Conservation (phyloP, 2,329 filamentous ascomycete genomes). For the Claviceps capensis region DNA sequence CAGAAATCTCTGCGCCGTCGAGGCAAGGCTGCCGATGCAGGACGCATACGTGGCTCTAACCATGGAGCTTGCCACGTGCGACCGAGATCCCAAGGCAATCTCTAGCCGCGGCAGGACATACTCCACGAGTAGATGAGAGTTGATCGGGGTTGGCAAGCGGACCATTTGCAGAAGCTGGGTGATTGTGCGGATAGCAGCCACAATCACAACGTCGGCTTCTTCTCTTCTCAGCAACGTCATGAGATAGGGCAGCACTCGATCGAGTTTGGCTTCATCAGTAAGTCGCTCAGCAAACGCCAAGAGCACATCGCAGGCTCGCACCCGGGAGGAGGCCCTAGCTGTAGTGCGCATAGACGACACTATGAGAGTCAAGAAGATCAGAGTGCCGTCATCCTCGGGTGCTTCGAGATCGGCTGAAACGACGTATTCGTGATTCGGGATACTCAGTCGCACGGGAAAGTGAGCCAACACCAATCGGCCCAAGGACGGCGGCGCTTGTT, state of each 20-base stretch:
- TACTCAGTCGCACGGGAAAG: conserved; percentile 73
- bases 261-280: conserved; percentile 90
- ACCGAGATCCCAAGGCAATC: conserved; percentile 32
- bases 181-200: conserved; percentile 73
- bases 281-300: conserved; percentile 82
- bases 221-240: conserved; percentile 66
- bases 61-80: conserved; percentile 43
- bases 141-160: conserved; percentile 68
- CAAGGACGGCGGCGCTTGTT: conserved; percentile 12
- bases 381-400: conserved; percentile 69
- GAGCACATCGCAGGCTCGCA: conserved; percentile 82
- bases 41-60: conserved; percentile 87
- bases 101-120: conserved; percentile 55
- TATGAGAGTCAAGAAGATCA: conserved; percentile 83
- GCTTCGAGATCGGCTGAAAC: conserved; percentile 46
- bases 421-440: conserved; percentile 70
- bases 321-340: conserved; percentile 70
- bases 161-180: conserved; percentile 83
- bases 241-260: conserved; percentile 82
- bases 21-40: conserved; percentile 77
- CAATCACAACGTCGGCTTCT: conserved; percentile 67
- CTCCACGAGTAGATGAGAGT: conserved; percentile 55
- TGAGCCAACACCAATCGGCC: conserved; percentile 42
- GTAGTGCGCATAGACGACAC: conserved; percentile 84
- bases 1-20: conserved; percentile 71